Percentiles rank a stretch among this genome's conserved stretches.
Evolutionary conservation across 1,139 yeast species (phyloP).

Genomic region (Pichia sp.): DNA sequence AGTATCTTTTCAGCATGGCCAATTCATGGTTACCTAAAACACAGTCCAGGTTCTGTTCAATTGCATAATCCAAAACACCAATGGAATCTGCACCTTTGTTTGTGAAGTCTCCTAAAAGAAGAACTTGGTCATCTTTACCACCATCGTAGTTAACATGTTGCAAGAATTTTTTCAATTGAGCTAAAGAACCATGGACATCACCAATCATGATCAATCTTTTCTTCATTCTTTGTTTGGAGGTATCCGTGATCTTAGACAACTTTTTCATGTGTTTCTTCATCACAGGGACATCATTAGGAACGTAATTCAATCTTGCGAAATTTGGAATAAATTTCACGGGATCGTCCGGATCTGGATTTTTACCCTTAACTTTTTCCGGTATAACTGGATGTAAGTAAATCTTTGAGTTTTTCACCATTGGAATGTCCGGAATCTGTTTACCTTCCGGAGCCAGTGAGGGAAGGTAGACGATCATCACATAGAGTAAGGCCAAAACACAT

Average conservation of each 20-base stretch:
- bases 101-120: constrained; percentile 81
- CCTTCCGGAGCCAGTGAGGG: constrained; percentile 34
- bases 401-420: constrained; percentile 21
- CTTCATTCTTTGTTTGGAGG: constrained; percentile 11
- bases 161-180: constrained; percentile 52
- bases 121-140: constrained; percentile 50
- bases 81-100: constrained; percentile 81
- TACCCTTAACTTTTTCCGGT: constrained; percentile 14
- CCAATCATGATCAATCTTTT: constrained; percentile 68
- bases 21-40: constrained; percentile 90
- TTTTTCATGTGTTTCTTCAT: constrained; percentile 24
- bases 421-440: constrained; percentile 25
- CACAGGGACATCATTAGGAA: constrained; percentile 17
- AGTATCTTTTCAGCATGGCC: constrained; percentile 59
- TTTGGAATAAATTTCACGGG: constrained; percentile 29
- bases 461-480: constrained; percentile 27
- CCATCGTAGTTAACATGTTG: constrained; percentile 43
- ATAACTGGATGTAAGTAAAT: constrained; percentile 32
- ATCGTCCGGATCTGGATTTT: constrained; percentile 21
- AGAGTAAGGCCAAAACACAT: constrained; percentile 25
- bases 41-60: constrained; percentile 61
- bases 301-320: constrained; percentile 20
- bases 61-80: constrained; percentile 65
- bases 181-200: constrained; percentile 82
- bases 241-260: constrained; percentile 5